These are phyloP conservation scores for Magnolia changhungtana DNA, from an alignment of 164 flowering plant species.

Conservation along the genomic window DNA sequence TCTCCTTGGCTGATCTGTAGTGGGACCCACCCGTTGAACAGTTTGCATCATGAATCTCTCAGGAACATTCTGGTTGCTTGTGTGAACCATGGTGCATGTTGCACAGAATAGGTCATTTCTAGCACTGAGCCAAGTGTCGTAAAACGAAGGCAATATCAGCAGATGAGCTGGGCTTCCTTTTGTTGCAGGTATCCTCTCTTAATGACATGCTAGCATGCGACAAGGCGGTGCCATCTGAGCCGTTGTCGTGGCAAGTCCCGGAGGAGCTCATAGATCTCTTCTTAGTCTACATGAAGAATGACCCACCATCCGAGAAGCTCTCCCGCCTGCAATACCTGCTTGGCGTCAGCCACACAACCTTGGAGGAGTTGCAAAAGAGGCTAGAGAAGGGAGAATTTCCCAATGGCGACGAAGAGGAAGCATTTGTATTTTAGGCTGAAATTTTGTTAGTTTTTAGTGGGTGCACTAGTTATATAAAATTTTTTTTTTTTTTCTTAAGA, in stretches of 20 bases:
- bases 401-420: conserved; percentile 50
- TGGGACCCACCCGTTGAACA: too few relatives aligned
- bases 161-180: not conserved
- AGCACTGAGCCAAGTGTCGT: too few relatives aligned
- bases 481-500: too few relatives aligned
- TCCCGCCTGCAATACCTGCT: conserved; percentile 79
- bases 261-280: conserved; percentile 83
- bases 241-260: conserved; percentile 77
- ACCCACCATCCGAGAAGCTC: conserved; percentile 61
- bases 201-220: conserved; percentile 93
- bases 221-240: conserved; percentile 79
- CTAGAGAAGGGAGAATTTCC: conserved; percentile 27
- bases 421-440: conserved; percentile 58
- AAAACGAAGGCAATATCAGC: too few relatives aligned
- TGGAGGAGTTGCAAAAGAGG: conserved; percentile 47
- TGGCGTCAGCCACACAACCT: conserved; percentile 65
- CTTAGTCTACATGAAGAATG: conserved; percentile 51
- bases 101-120: too few relatives aligned
- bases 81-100: too few relatives aligned
- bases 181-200: conserved; percentile 72
- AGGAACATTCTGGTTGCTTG: too few relatives aligned
- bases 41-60: too few relatives aligned
- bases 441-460: conserved; percentile 7
- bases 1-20: too few relatives aligned
- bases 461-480: too few relatives aligned